Evolutionary conservation across 139 green algal species (phyloP), one percentile per base, ranked within the genome.

Genomic region (Asterochloris erici): DNA sequence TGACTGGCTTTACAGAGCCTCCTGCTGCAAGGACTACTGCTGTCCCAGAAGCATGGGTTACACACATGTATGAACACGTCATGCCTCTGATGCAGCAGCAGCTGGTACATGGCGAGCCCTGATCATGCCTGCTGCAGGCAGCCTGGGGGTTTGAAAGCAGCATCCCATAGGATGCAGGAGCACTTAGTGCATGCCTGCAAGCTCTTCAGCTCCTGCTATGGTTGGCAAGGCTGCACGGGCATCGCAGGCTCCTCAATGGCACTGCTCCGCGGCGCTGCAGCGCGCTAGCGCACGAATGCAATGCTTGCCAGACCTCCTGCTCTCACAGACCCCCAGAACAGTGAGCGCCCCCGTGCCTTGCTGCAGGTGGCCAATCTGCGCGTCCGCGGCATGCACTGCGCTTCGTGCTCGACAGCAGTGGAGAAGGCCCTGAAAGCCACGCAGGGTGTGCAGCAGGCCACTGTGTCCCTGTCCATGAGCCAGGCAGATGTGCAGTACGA

Each of bases 341-440:
- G 21, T 71, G 17, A 4, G 66, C 66, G 17, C 66, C 19, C 21
- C 17, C 9, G 66, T 78, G 38, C 14, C 27, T 13, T 15, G 4
- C 0, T 84, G 63, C 68, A 84, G 73, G 74, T 83, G 17, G 64
- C 81, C 23, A 85, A 81, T n/a, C 19, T 92, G 26, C 14, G 68
- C 19, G 88, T 98, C 16, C 66, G 77, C 10, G 93, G 94, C 68
- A 95, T 98, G 94, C 90, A 90, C 47, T 98, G 94, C 83, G 84
- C 88, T 12, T 89, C 93, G 0, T 95, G 89, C 85, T 88, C 85
- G 6, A 82, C 68, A 17, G 88, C 86, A 11, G 88, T 94, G 15
- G 89, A 98, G 85, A 64, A 64, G n/a, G 86, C 82, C 11, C 76
- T 96, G 69, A n/a, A 19, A 0, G 70, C 28, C 2, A 17, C 90